Base-by-base conservation (phyloP, 257 asterid species). In the Voacanga thouarsii region DNA sequence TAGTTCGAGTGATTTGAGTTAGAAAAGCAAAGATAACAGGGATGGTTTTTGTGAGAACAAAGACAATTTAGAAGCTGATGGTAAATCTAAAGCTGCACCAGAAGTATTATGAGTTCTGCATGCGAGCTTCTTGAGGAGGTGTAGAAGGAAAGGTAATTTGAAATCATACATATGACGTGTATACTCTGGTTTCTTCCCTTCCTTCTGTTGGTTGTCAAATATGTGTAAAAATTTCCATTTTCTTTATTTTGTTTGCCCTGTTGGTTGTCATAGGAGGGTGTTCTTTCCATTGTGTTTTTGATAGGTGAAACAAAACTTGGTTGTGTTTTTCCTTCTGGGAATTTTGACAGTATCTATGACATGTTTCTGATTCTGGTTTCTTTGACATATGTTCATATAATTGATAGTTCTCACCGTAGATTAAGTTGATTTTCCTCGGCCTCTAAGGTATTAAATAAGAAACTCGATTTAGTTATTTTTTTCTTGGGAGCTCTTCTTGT, bases 161-260 rank as follows among this genome's bases (percentile, higher is more conserved):
- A 70, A 43, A 16, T 41, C 43, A 39, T 55, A 12, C 4, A 55
- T 39, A 33, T 33, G 37, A 33, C 37, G 21, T 55, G 51, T 53
- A 24, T 7, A 33, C 6, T 74, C 23, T 5, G 39, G 55, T 55
- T 59, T 28, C 47, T 45, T 61, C 66, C 45, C 70, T 69, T 30
- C 71, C 39, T 41, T 69, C 11, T 77, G 70, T 68, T 69, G 76
- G 75, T 77, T 68, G 80, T 77, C 59, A 23, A 43, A 7, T 55
- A 37, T 68, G 77, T 19, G 37, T 37, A 15, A 6, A 47, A 41
- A 74, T 19, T 55, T 55, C 21, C 5, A 12, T 56, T 4, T 45
- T 28, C 24, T 51, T 7, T 8, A 2, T 47, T 11, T 71, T 26
- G 75, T 63, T 44, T 63, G 43, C 8, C 28, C 16, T 63, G 65